Percentiles rank a stretch among this genome's conserved stretches.
Conservation (phyloP, 1,284 basidiomycete genomes). For the Moniliophthora roreri region DNA sequence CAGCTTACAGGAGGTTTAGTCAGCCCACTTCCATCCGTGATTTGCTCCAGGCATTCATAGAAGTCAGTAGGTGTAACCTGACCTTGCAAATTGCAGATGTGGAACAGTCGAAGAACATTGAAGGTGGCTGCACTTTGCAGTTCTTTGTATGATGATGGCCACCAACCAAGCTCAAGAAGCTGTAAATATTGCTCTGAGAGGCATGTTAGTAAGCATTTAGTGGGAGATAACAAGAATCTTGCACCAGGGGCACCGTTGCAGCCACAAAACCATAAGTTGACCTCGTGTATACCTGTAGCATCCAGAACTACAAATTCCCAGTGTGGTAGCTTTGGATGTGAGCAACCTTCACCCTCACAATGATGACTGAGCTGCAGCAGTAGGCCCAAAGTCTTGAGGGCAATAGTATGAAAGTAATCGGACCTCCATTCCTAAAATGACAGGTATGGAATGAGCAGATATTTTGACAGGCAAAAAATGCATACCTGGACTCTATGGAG, state of each 20-base stretch:
- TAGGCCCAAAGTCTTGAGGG: too few relatives aligned
- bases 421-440: too few relatives aligned
- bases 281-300: slow-evolving; percentile 16
- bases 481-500: too few relatives aligned
- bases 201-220: too few relatives aligned
- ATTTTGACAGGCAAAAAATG: too few relatives aligned
- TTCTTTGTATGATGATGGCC: slow-evolving; percentile 18
- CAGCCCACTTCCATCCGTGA: neutral
- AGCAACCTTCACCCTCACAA: neutral
- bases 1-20: neutral
- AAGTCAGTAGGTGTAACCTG: slow-evolving; percentile 8
- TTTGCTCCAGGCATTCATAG: neutral
- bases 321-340: neutral
- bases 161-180: slow-evolving; percentile 21
- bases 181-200: slow-evolving; percentile 7
- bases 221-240: neutral
- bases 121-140: slow-evolving; percentile 22
- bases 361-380: too few relatives aligned
- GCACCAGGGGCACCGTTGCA: slow-evolving; percentile 9
- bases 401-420: too few relatives aligned
- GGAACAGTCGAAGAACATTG: slow-evolving; percentile 17
- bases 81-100: slow-evolving; percentile 18
- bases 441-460: neutral
- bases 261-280: slow-evolving; percentile 20
- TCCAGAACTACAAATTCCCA: slow-evolving; percentile 14